Evolutionary conservation across 345 rosid genomes (phyloP).

Genomic region (Populus ilicifolia): DNA sequence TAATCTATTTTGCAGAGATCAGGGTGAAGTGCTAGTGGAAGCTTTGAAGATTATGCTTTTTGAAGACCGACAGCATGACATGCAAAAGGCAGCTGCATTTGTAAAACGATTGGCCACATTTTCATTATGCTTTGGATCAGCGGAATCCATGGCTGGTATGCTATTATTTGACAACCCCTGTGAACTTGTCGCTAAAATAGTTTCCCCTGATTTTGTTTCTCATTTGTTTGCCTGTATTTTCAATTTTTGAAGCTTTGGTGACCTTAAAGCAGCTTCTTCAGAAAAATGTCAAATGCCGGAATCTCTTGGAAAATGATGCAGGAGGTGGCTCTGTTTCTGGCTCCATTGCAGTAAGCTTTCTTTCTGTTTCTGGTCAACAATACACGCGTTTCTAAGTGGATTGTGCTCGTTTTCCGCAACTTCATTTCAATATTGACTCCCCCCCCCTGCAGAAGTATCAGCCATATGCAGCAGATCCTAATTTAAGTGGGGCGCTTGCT

Average conservation of each 20-base stretch:
- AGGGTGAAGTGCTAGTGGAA: conserved; percentile 79
- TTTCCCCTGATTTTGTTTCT: background rate
- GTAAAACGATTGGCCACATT: conserved; percentile 86
- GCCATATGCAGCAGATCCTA: conserved; percentile 79
- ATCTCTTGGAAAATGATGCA: conserved; percentile 89
- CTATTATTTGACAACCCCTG: background rate
- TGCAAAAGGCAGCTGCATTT: conserved; percentile 97
- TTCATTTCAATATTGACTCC: too few species aligned
- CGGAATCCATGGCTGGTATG: conserved; percentile 89
- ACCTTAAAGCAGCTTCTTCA: conserved; percentile 76
- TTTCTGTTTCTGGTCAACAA: background rate
- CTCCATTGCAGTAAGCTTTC: conserved; percentile 62
- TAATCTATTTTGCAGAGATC: conserved; percentile 51
- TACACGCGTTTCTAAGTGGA: too few species aligned
- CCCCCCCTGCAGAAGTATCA: conserved; percentile 60
- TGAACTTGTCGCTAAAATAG: background rate
- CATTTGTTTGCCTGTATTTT: background rate
- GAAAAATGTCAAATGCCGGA: conserved; percentile 81
- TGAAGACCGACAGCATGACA: conserved; percentile 92
- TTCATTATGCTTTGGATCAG: conserved; percentile 71
- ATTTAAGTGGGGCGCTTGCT: conserved; percentile 86
- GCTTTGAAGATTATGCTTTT: conserved; percentile 90
- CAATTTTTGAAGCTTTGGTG: conserved; percentile 58
- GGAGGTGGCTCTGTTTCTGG: conserved; percentile 98
- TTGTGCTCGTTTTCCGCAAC: too few species aligned